These are phyloP conservation scores for Cryptococcus hybrid DNA, from an alignment of 1,284 basidiomycete genomes.

Conservation along the genomic window DNA sequence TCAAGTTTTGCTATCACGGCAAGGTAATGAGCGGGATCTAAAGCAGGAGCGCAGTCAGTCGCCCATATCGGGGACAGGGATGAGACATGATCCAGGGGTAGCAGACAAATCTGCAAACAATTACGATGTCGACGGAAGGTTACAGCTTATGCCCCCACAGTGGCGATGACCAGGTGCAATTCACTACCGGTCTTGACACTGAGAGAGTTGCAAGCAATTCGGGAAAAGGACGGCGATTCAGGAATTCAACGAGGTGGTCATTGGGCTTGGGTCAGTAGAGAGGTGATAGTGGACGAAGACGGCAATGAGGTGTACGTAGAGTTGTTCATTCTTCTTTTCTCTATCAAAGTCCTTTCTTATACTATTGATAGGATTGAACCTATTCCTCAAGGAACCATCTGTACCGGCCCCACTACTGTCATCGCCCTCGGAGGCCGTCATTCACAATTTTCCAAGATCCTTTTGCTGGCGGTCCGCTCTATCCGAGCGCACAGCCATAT, in stretches of 20 bases:
- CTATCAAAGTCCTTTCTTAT: neutral
- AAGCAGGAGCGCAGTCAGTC: neutral
- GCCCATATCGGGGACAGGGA: slow-evolving; percentile 4
- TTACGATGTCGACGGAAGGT: no score
- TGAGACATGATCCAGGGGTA: neutral
- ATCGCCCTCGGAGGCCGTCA: neutral
- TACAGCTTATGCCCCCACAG: slow-evolving; percentile 10
- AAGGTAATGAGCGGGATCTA: no score
- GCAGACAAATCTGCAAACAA: no score
- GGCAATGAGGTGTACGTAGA: slow-evolving; percentile 5
- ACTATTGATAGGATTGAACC: neutral
- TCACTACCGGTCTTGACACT: slow-evolving; percentile 36
- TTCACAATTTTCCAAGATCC: slow-evolving; percentile 19
- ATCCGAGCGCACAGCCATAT: neutral
- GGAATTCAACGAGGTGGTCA: slow-evolving; percentile 34
- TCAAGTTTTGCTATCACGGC: no score
- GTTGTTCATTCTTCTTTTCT: neutral
- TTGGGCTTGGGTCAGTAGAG: slow-evolving; percentile 37
- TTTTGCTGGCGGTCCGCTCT: slow-evolving; percentile 9
- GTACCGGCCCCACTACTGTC: neutral
- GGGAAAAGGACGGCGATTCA: slow-evolving; percentile 37
- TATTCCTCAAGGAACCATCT: neutral
- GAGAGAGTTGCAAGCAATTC: slow-evolving; percentile 31
- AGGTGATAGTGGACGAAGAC: slow-evolving; percentile 9
- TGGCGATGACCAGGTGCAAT: slow-evolving; percentile 38